A percentile compares a stretch with the other conserved stretches of the same genome.
Evolutionary conservation across 306 rosid genomes (phyloP).

Genomic region (Cyamopsis tetragonoloba): DNA sequence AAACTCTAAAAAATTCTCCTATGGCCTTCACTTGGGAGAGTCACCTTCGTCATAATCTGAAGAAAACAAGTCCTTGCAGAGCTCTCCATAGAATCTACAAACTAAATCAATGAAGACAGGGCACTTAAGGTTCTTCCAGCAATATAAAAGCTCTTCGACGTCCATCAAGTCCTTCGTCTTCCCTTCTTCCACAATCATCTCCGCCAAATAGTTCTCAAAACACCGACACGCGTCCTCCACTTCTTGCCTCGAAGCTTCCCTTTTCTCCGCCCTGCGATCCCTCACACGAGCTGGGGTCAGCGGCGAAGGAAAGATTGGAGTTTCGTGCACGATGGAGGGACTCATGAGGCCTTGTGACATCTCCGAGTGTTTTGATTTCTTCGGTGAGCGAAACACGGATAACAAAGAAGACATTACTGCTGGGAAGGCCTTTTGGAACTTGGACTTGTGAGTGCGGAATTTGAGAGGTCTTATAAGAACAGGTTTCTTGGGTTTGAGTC

Average conservation of each 20-base stretch:
- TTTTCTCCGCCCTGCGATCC: background rate
- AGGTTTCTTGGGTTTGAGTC: constrained; percentile 51
- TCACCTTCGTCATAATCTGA: constrained; percentile 28
- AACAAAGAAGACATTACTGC: constrained; percentile 36
- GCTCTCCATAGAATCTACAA: constrained; percentile 81
- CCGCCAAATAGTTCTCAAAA: constrained; percentile 80
- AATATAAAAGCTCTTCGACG: constrained; percentile 78
- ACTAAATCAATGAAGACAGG: constrained; percentile 80
- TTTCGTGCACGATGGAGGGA: constrained; percentile 28
- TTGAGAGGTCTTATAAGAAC: constrained; percentile 41
- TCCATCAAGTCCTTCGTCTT: constrained; percentile 67
- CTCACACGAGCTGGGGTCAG: constrained; percentile 39
- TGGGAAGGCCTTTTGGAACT: constrained; percentile 1
- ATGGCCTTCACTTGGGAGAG: constrained; percentile 19
- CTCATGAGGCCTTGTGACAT: constrained; percentile 25
- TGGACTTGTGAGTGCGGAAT: constrained; percentile 13
- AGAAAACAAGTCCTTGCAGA: constrained; percentile 83
- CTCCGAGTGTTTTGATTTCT: constrained; percentile 29
- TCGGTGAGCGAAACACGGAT: constrained; percentile 35
- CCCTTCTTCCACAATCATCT: constrained; percentile 92
- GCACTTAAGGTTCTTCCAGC: constrained; percentile 77
- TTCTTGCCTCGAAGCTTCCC: constrained; percentile 26
- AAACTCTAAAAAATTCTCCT: constrained; percentile 11
- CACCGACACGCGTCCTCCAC: constrained; percentile 87
- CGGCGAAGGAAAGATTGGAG: constrained; percentile 46